Percentiles rank a stretch among this genome's conserved stretches.
phyloP scores from a whole-genome alignment of 306 rosid genomes.

The Psophocarpus tetragonolobus region DNA sequence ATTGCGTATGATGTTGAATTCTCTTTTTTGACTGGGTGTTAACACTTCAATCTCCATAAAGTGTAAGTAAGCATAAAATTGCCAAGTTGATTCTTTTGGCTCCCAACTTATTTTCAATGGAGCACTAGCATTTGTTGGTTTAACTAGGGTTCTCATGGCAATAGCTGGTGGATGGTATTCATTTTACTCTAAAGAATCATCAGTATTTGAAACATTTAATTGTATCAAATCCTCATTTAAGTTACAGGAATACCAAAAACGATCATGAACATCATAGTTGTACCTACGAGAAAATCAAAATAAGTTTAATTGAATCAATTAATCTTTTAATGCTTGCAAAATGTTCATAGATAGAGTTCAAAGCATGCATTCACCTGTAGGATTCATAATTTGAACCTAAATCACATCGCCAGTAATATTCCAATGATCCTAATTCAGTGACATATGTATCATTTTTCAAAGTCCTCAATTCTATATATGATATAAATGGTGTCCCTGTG shows the following conservation, averaged over 20 bases:
- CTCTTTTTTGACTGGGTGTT: slow-evolving; percentile 23
- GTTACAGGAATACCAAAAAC: not conserved
- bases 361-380: too few species aligned
- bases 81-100: not conserved
- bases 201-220: not conserved
- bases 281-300: slow-evolving; percentile 33
- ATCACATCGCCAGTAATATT: too few species aligned
- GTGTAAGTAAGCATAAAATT: slow-evolving; percentile 34
- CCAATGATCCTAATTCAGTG: too few species aligned
- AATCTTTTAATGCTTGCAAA: too few species aligned
- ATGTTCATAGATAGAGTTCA: too few species aligned
- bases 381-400: too few species aligned
- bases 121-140: slow-evolving; percentile 8
- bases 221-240: not conserved
- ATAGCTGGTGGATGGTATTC: not conserved
- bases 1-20: slow-evolving; percentile 19
- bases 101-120: not conserved
- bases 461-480: too few species aligned
- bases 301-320: too few species aligned
- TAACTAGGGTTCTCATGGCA: slow-evolving; percentile 30
- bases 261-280: slow-evolving; percentile 35
- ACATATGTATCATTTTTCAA: too few species aligned
- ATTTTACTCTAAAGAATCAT: not conserved
- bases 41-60: slow-evolving; percentile 33
- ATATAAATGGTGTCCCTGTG: too few species aligned